These are phyloP conservation scores for Chaetomium globosum DNA, from an alignment of 2,329 filamentous ascomycete species.

Conservation along the genomic window DNA sequence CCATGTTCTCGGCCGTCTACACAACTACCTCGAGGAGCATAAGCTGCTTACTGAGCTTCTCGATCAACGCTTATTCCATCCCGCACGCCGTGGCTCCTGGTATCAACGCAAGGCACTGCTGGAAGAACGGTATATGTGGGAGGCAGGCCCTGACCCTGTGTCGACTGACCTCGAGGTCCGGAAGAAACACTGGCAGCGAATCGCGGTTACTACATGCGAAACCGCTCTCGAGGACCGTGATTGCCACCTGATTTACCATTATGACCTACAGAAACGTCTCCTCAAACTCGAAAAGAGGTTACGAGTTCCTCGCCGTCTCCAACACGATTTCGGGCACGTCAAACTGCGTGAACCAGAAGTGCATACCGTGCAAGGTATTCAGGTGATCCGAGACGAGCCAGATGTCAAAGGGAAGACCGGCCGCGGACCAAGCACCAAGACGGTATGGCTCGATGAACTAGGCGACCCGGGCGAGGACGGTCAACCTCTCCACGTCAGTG, in stretches of 20 bases:
- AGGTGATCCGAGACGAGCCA: slow-evolving; percentile 65
- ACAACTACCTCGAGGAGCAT: slow-evolving; percentile 78
- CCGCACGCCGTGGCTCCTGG: slow-evolving; percentile 83
- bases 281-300: slow-evolving; percentile 84
- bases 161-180: slow-evolving; percentile 53
- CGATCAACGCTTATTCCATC: slow-evolving; percentile 79
- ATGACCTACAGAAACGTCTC: slow-evolving; percentile 92
- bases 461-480: slow-evolving; percentile 54
- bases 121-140: slow-evolving; percentile 92
- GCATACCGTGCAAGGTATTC: slow-evolving; percentile 74
- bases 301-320: slow-evolving; percentile 78
- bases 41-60: slow-evolving; percentile 74
- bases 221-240: slow-evolving; percentile 81
- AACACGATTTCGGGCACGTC: slow-evolving; percentile 92
- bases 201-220: slow-evolving; percentile 80
- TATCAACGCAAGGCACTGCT: slow-evolving; percentile 93
- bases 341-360: slow-evolving; percentile 74
- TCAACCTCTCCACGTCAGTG: slow-evolving; percentile 68
- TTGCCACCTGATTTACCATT: slow-evolving; percentile 90
- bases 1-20: slow-evolving; percentile 76
- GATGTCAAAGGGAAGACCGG: slow-evolving; percentile 38
- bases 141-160: slow-evolving; percentile 51
- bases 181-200: slow-evolving; percentile 80
- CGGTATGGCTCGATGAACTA: slow-evolving; percentile 80
- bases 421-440: slow-evolving; percentile 64